These are phyloP conservation scores for Limnomonas spitsbergensis DNA, from an alignment of 139 green algal species.

Conservation along the genomic window DNA sequence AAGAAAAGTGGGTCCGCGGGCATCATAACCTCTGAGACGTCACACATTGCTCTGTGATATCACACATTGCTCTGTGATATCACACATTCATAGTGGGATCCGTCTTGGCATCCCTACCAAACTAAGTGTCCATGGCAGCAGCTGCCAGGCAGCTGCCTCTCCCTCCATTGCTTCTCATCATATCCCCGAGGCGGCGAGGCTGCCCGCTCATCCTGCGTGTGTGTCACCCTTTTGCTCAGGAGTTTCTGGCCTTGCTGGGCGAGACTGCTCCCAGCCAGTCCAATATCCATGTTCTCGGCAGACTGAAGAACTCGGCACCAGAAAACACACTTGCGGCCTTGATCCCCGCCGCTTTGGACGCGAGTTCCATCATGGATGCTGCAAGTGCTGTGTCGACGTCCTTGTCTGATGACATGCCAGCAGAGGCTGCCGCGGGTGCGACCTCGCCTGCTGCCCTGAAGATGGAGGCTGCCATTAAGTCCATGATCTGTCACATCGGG, in stretches of 20 bases:
- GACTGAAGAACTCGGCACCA: not conserved
- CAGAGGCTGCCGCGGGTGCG: not conserved
- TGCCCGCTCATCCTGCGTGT: not conserved
- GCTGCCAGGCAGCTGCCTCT: not conserved
- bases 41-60: too few species aligned
- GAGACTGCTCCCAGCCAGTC: not conserved
- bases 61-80: too few species aligned
- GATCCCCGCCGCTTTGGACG: not conserved
- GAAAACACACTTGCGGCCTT: not conserved
- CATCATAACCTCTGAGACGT: too few species aligned
- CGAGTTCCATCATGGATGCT: too few species aligned
- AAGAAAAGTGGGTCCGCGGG: too few species aligned
- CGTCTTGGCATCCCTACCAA: not conserved
- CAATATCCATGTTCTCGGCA: not conserved
- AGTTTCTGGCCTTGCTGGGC: not conserved
- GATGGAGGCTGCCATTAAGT: not conserved
- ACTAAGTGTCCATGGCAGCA: not conserved
- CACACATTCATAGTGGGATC: too few species aligned
- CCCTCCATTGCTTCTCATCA: not conserved
- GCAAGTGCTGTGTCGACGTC: too few species aligned
- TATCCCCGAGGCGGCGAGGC: too few species aligned
- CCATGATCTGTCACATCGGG: not conserved
- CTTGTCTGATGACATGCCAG: not conserved
- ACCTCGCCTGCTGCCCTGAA: not conserved
- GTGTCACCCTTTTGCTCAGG: not conserved